Conservation (phyloP, 768 basidiomycete genomes). For the Austroboletus eburneus region DNA sequence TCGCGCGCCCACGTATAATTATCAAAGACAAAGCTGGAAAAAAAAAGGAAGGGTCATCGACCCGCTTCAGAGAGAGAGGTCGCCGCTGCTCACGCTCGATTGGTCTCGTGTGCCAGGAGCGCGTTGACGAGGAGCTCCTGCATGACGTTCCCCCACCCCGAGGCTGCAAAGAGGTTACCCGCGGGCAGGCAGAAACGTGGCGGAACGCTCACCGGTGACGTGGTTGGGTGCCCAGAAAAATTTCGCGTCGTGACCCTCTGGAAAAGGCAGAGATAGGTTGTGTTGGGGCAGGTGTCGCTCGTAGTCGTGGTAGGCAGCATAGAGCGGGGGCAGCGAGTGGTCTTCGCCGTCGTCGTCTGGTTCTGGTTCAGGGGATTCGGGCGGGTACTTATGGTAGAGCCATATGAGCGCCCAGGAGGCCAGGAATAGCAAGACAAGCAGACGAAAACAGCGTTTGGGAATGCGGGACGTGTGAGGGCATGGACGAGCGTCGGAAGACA, state of each 20-base stretch:
- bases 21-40: constrained; percentile 49
- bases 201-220: constrained; percentile 31
- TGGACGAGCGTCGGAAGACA: constrained; percentile 12
- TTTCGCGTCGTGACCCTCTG: constrained; percentile 37
- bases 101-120: constrained; percentile 43
- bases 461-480: not conserved
- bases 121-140: constrained; percentile 55
- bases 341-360: constrained; percentile 1
- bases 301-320: constrained; percentile 38
- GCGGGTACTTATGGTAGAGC: constrained; percentile 7
- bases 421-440: constrained; percentile 12
- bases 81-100: constrained; percentile 53
- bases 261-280: constrained; percentile 33
- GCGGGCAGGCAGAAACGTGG: not conserved
- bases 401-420: constrained; percentile 12
- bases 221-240: constrained; percentile 52
- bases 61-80: not conserved
- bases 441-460: constrained; percentile 9
- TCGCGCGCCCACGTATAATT: constrained; percentile 54
- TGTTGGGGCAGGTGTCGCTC: constrained; percentile 48
- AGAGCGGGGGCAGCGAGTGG: constrained; percentile 40
- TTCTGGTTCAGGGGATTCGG: not conserved
- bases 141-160: constrained; percentile 61
- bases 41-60: not conserved
- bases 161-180: constrained; percentile 28